Evolutionary conservation across 306 rosid species (phyloP).

Genomic region (Arachis hypogaea): DNA sequence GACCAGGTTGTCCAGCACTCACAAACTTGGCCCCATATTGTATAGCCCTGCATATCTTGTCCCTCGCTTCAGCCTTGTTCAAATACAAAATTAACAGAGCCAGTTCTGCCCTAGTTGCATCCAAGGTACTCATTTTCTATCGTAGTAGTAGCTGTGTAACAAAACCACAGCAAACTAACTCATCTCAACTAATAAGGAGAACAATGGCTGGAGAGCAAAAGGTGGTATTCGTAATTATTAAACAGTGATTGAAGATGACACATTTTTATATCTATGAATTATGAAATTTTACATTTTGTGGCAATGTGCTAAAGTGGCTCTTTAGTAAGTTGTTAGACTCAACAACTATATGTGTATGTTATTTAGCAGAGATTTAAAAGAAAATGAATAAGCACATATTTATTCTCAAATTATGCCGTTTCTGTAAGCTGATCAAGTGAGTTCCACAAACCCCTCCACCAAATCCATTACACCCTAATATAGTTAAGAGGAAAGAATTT

Average conservation of each 20-base stretch:
- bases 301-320: background rate
- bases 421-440: background rate
- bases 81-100: conserved; percentile 79
- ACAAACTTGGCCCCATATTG: conserved; percentile 96
- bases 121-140: conserved; percentile 85
- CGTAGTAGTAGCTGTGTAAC: conserved; percentile 35
- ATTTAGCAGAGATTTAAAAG: background rate
- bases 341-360: background rate
- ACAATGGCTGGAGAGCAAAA: background rate
- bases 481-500: background rate
- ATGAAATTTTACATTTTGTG: background rate
- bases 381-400: conserved; percentile 2
- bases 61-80: conserved; percentile 97
- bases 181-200: conserved; percentile 23
- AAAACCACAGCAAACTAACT: conserved; percentile 33
- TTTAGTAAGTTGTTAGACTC: background rate
- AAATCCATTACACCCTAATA: conserved; percentile 5
- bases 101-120: conserved; percentile 89
- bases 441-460: conserved; percentile 7
- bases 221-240: background rate
- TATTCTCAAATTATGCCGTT: background rate
- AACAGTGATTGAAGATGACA: background rate
- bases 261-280: background rate
- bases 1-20: conserved; percentile 90
- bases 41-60: conserved; percentile 98